phyloP scores from a whole-genome alignment of 768 basidiomycete genomes.

The Boletales sp. region DNA sequence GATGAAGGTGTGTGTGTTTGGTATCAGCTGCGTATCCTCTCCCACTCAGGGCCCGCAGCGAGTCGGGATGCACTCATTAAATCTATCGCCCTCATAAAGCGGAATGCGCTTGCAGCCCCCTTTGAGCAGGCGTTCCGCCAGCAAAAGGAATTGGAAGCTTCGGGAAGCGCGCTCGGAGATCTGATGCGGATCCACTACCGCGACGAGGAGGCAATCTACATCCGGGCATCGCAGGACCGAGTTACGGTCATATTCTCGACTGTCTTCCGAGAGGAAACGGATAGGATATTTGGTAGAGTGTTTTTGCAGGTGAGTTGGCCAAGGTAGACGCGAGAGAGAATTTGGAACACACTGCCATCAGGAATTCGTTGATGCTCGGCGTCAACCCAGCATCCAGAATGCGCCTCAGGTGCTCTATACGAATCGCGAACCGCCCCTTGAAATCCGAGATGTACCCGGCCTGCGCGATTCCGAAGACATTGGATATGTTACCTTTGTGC shows the following conservation, averaged over 20 bases:
- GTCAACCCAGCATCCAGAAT: slow-evolving; percentile 88
- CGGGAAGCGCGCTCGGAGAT: slow-evolving; percentile 65
- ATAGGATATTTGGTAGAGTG: slow-evolving; percentile 95
- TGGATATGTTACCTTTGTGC: slow-evolving; percentile 96
- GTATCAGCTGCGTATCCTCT: neutral
- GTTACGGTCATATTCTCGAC: slow-evolving; percentile 98
- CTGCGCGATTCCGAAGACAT: slow-evolving; percentile 82
- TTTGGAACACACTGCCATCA: slow-evolving; percentile 27
- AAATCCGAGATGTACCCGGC: slow-evolving; percentile 84
- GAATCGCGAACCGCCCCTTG: slow-evolving; percentile 93
- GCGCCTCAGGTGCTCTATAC: slow-evolving; percentile 97
- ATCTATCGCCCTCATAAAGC: slow-evolving; percentile 82
- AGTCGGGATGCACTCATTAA: slow-evolving; percentile 74
- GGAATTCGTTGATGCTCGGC: slow-evolving; percentile 99
- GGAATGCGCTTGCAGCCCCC: slow-evolving; percentile 91
- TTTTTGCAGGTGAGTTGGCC: slow-evolving; percentile 79
- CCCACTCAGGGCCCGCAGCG: slow-evolving; percentile 44
- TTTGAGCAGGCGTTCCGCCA: slow-evolving; percentile 85
- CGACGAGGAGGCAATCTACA: slow-evolving; percentile 95
- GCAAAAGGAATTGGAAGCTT: slow-evolving; percentile 80
- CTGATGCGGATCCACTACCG: slow-evolving; percentile 94
- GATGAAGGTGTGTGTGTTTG: slow-evolving; percentile 71
- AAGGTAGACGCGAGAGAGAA: neutral
- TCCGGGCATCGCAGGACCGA: slow-evolving; percentile 89
- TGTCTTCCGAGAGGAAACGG: slow-evolving; percentile 95